Evolutionary conservation across 2,329 filamentous ascomycete species (phyloP).

Genomic region (Talaromyces piceae): DNA sequence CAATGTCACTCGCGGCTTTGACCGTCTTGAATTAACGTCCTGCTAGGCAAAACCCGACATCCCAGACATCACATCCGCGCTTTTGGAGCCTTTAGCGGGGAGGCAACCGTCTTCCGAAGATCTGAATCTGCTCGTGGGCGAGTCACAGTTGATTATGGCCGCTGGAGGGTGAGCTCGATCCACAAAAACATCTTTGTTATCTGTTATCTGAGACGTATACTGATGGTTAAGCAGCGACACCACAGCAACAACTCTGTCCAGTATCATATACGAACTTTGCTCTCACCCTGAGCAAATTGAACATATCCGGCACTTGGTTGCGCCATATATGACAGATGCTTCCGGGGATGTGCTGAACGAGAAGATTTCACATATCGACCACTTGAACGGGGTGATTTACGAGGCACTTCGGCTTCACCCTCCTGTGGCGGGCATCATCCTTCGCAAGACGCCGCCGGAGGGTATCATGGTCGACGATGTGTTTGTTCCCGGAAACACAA

Average conservation of each 20-base stretch:
- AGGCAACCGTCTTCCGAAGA: slow-evolving; percentile 15
- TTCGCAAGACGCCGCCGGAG: slow-evolving; percentile 31
- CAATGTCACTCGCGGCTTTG: background rate
- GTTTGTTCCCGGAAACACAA: slow-evolving; percentile 22
- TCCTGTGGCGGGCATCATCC: slow-evolving; percentile 33
- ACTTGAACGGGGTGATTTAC: slow-evolving; percentile 38
- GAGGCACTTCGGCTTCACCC: slow-evolving; percentile 39
- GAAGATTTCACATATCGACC: slow-evolving; percentile 10
- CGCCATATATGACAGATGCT: slow-evolving; percentile 14
- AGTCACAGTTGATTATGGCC: slow-evolving; percentile 22
- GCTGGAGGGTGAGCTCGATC: slow-evolving; percentile 18
- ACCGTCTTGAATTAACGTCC: background rate
- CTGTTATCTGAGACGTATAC: too few relatives aligned
- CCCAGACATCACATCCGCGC: slow-evolving; percentile 19
- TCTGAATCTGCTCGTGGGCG: slow-evolving; percentile 19
- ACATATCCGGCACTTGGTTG: slow-evolving; percentile 28
- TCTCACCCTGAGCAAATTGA: slow-evolving; percentile 19
- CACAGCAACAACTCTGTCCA: slow-evolving; percentile 32
- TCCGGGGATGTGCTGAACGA: slow-evolving; percentile 11
- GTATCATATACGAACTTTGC: slow-evolving; percentile 35
- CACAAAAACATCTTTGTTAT: too few relatives aligned
- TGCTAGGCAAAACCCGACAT: slow-evolving; percentile 12
- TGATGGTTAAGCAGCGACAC: too few relatives aligned
- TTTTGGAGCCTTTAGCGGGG: slow-evolving; percentile 18
- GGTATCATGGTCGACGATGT: slow-evolving; percentile 30